Evolutionary conservation across 2,329 filamentous ascomycete genomes (phyloP).

Genomic region (Aspergillus ruber): DNA sequence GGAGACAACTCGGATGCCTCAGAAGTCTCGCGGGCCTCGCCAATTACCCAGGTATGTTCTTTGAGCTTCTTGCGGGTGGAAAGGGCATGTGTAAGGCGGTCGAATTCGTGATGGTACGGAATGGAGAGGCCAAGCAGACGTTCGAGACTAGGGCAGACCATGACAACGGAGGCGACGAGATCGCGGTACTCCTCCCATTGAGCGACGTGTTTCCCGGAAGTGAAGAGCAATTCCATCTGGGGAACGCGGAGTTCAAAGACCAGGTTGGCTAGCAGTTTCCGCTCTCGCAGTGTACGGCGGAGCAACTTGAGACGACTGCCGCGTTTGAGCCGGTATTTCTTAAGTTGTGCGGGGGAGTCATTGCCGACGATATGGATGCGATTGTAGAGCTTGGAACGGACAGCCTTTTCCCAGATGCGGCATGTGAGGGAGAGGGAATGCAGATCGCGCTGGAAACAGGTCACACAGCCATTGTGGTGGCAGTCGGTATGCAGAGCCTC

Average conservation of each 20-base stretch:
- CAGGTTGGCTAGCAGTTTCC: conserved; percentile 44
- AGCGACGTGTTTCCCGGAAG: conserved; percentile 33
- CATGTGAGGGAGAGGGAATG: conserved; percentile 49
- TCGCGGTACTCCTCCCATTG: conserved; percentile 47
- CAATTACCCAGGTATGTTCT: conserved; percentile 53
- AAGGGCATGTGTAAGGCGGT: conserved; percentile 50
- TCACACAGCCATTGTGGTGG: conserved; percentile 41
- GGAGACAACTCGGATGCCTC: conserved; percentile 34
- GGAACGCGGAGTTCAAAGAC: conserved; percentile 50
- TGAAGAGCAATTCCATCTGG: conserved; percentile 39
- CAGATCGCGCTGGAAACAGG: conserved; percentile 51
- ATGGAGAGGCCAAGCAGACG: conserved; percentile 48
- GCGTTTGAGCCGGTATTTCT: conserved; percentile 44
- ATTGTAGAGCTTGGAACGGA: conserved; percentile 46
- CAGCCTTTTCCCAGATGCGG: conserved; percentile 51
- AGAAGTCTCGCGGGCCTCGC: conserved; percentile 37
- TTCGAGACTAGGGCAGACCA: conserved; percentile 54
- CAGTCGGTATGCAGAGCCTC: conserved; percentile 39
- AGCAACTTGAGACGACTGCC: conserved; percentile 49
- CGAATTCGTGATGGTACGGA: conserved; percentile 49
- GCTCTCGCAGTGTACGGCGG: conserved; percentile 49
- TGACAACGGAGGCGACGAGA: conserved; percentile 50
- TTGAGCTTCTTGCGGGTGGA: conserved; percentile 49
- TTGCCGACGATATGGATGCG: conserved; percentile 44
- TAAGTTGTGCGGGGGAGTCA: conserved; percentile 41